Percentiles rank a stretch among this genome's conserved stretches.
phyloP scores from a whole-genome alignment of 371 early-diverging fungal species.

The Mortierella sp. region DNA sequence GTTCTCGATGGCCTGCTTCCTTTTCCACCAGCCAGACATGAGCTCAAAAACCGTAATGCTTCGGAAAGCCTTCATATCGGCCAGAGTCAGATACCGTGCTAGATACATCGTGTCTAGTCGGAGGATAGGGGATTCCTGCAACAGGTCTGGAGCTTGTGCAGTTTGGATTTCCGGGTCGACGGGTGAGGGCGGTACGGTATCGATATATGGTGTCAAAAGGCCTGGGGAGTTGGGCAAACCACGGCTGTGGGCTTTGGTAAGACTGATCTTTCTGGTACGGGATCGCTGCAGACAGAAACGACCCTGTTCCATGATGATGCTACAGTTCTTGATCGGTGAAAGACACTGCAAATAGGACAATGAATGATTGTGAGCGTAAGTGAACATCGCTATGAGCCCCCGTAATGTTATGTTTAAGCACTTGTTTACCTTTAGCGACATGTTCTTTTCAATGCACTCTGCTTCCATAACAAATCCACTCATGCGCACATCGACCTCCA shows the following conservation, averaged over 20 bases:
- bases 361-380: neutral
- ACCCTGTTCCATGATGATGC: constrained; percentile 53
- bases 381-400: neutral
- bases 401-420: neutral
- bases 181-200: constrained; percentile 6
- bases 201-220: neutral
- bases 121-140: constrained; percentile 40
- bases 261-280: constrained; percentile 44
- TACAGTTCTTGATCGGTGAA: constrained; percentile 48
- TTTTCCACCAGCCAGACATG: constrained; percentile 57
- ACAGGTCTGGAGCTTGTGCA: constrained; percentile 36
- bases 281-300: constrained; percentile 48
- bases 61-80: constrained; percentile 58
- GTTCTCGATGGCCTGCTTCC: constrained; percentile 32
- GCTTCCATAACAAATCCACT: constrained; percentile 58
- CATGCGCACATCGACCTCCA: constrained; percentile 50
- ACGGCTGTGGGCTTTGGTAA: constrained; percentile 22
- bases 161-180: constrained; percentile 15
- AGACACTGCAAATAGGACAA: constrained; percentile 22
- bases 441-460: constrained; percentile 47
- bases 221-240: constrained; percentile 2
- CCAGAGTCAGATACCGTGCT: constrained; percentile 62
- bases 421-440: constrained; percentile 48
- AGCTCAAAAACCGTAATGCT: constrained; percentile 59
- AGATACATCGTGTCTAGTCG: constrained; percentile 56